Conservation (phyloP, 2,329 filamentous ascomycete species). For the Geosmithia putterillii region DNA sequence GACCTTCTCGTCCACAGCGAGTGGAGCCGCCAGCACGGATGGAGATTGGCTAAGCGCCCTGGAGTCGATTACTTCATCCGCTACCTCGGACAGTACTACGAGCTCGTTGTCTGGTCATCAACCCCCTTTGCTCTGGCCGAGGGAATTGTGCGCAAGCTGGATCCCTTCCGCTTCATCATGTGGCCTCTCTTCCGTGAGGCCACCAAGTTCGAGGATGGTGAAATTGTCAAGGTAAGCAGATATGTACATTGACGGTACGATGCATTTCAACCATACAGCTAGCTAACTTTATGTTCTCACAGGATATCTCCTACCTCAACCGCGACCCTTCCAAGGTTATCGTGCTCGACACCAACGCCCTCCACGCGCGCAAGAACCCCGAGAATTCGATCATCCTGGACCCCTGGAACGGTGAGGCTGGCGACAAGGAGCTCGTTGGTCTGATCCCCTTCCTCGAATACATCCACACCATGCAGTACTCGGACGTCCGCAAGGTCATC, state of each 20-base stretch:
- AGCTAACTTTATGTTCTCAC: conserved; percentile 6
- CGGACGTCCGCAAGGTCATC: conserved; percentile 75
- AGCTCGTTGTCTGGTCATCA: conserved; percentile 89
- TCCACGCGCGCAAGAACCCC: conserved; percentile 80
- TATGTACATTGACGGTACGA: neutral
- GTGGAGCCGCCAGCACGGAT: conserved; percentile 88
- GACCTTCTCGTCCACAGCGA: conserved; percentile 91
- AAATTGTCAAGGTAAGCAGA: conserved; percentile 75
- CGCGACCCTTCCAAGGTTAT: conserved; percentile 92
- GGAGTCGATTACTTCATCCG: conserved; percentile 95
- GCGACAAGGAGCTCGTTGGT: conserved; percentile 76
- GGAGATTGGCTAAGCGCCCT: conserved; percentile 88
- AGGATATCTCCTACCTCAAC: conserved; percentile 97
- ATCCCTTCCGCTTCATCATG: conserved; percentile 89
- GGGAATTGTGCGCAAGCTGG: conserved; percentile 81
- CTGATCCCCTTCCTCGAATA: conserved; percentile 97
- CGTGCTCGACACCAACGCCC: conserved; percentile 75
- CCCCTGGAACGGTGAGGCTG: conserved; percentile 75
- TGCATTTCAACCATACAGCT: conserved; percentile 3
- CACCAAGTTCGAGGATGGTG: conserved; percentile 91
- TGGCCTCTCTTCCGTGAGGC: conserved; percentile 93
- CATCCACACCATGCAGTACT: conserved; percentile 83
- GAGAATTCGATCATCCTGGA: conserved; percentile 89
- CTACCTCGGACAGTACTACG: conserved; percentile 96
- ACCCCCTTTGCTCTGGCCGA: conserved; percentile 77